These are phyloP conservation scores for Tuber melanosporum DNA, from an alignment of 495 filamentous ascomycete genomes.

Conservation along the genomic window DNA sequence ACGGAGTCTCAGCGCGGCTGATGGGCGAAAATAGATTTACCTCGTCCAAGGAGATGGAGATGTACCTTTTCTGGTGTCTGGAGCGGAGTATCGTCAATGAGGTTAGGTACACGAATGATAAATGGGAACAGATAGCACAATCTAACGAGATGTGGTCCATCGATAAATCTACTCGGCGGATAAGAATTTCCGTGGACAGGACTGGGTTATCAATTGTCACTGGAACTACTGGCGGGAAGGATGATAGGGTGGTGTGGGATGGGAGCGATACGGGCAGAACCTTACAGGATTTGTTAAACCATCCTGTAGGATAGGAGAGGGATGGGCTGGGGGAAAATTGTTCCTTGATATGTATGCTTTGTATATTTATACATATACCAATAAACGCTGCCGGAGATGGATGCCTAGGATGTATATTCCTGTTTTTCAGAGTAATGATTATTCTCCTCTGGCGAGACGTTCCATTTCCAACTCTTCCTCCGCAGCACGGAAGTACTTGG, in stretches of 20 bases:
- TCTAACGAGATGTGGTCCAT: conserved; percentile 39
- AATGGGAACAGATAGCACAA: conserved; percentile 40
- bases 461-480: conserved; percentile 74
- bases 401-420: conserved; percentile 16
- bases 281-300: conserved; percentile 29
- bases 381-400: conserved; percentile 3
- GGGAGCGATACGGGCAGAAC: conserved; percentile 29
- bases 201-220: conserved; percentile 32
- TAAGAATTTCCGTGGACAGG: conserved; percentile 31
- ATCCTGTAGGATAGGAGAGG: conserved; percentile 19
- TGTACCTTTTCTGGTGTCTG: conserved; percentile 40
- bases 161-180: conserved; percentile 31
- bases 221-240: conserved; percentile 34
- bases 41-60: conserved; percentile 30
- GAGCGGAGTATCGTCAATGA: conserved; percentile 40
- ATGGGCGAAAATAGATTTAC: conserved; percentile 39
- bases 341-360: conserved; percentile 23
- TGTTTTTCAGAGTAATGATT: conserved; percentile 7
- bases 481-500: conserved; percentile 96
- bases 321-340: neutral
- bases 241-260: conserved; percentile 37
- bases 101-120: conserved; percentile 32
- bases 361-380: conserved; percentile 21
- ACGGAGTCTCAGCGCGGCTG: conserved; percentile 31
- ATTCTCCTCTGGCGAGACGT: conserved; percentile 29